These are phyloP conservation scores for Mycena floridula DNA, from an alignment of 768 basidiomycete genomes.

Conservation along the genomic window DNA sequence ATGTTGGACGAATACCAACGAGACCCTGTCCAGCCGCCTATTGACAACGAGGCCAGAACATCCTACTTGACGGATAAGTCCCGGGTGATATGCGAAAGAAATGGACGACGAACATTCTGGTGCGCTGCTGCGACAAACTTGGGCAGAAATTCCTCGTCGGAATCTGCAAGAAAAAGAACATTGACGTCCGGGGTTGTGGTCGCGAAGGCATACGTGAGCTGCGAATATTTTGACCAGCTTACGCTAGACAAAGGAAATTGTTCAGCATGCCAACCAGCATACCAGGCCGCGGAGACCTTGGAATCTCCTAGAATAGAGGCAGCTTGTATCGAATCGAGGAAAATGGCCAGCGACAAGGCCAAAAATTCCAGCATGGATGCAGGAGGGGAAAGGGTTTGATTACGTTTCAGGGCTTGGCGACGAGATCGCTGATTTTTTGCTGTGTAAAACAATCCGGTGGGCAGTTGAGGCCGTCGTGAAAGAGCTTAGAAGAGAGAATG, in stretches of 20 bases:
- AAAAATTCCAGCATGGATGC: not conserved
- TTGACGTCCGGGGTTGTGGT: constrained; percentile 34
- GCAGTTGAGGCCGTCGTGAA: no score
- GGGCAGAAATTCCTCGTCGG: constrained; percentile 42
- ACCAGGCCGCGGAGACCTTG: constrained; percentile 32
- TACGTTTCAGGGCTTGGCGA: no score
- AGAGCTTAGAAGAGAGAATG: no score
- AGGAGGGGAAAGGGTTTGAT: no score
- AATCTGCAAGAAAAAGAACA: constrained; percentile 28
- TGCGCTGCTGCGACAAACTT: constrained; percentile 48
- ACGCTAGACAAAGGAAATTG: constrained; percentile 37
- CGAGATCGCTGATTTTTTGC: no score
- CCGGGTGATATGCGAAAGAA: constrained; percentile 21
- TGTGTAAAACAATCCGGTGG: no score
- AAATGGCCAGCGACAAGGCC: not conserved
- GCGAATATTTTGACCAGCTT: constrained; percentile 47
- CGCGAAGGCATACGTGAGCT: constrained; percentile 56
- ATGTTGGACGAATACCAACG: constrained; percentile 58
- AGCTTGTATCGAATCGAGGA: not conserved
- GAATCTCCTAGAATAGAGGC: not conserved
- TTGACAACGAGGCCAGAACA: constrained; percentile 49
- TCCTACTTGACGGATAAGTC: constrained; percentile 25
- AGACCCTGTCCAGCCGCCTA: constrained; percentile 72
- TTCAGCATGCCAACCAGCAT: constrained; percentile 38
- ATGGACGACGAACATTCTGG: constrained; percentile 30